Evolutionary conservation across 768 basidiomycete species (phyloP).

Genomic region (Trametes meyenii): DNA sequence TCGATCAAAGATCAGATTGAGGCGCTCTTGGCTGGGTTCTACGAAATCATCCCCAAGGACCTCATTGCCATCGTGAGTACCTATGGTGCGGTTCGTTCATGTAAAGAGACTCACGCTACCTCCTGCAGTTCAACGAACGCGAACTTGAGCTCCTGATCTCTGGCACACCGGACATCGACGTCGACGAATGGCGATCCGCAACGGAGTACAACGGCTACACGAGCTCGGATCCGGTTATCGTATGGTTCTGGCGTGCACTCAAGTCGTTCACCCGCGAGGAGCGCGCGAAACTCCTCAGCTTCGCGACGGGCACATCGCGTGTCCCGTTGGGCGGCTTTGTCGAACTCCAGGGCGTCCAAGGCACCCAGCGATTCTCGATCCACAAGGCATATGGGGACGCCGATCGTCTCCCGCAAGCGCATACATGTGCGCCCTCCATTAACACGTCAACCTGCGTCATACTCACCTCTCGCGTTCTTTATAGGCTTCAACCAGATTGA

Average conservation of each 20-base stretch:
- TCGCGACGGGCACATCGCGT: constrained; percentile 90
- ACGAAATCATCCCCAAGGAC: constrained; percentile 97
- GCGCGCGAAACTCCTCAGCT: constrained; percentile 94
- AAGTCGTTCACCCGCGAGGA: constrained; percentile 98
- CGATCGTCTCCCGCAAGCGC: constrained; percentile 85
- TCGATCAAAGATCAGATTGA: constrained; percentile 97
- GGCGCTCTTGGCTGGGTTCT: constrained; percentile 87
- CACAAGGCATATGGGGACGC: constrained; percentile 90
- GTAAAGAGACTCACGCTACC: constrained; percentile 22
- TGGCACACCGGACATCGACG: constrained; percentile 97
- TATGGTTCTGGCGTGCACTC: constrained; percentile 99
- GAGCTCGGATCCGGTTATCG: constrained; percentile 91
- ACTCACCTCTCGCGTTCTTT: constrained; percentile 19
- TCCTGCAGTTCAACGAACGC: constrained; percentile 83
- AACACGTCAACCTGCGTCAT: neutral
- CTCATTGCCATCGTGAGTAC: constrained; percentile 84
- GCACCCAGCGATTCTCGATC: constrained; percentile 93
- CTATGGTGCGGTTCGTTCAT: constrained; percentile 13
- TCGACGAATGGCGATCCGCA: constrained; percentile 94
- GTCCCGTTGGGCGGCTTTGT: constrained; percentile 95
- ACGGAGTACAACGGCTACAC: constrained; percentile 90
- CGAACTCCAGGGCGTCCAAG: constrained; percentile 94
- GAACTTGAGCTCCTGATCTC: constrained; percentile 94
- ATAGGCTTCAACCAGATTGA: constrained; percentile 94
- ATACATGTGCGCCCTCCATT: constrained; percentile 67